Conservation (phyloP, 768 basidiomycete genomes). For the Termitomyces sp. region DNA sequence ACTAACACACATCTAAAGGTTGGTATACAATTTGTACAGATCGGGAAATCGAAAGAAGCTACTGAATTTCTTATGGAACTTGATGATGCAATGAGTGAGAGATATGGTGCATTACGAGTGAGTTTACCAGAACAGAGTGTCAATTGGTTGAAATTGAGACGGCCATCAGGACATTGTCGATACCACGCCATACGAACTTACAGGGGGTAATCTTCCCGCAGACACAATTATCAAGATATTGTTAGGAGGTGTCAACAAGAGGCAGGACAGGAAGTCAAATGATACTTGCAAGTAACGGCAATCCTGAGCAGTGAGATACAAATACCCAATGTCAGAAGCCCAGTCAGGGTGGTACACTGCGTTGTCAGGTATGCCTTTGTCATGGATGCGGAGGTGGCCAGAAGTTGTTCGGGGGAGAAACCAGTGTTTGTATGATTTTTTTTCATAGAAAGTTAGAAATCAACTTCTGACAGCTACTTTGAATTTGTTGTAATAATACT, state of each 20-base stretch:
- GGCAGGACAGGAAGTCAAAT: slow-evolving; percentile 16
- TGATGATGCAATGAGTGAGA: slow-evolving; percentile 50
- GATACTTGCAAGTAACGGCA: neutral
- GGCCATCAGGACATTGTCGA: slow-evolving; percentile 62
- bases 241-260: slow-evolving; percentile 62
- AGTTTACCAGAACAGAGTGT: slow-evolving; percentile 8
- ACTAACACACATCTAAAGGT: slow-evolving; percentile 32
- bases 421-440: too few species aligned
- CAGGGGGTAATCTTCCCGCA: slow-evolving; percentile 32
- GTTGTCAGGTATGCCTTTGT: too few species aligned
- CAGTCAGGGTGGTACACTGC: too few species aligned
- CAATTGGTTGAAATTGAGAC: neutral
- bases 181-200: slow-evolving; percentile 48
- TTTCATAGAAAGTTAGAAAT: too few species aligned
- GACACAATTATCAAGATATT: slow-evolving; percentile 58
- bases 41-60: slow-evolving; percentile 42
- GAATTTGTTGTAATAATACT: too few species aligned
- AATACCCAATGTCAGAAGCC: too few species aligned
- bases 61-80: slow-evolving; percentile 47
- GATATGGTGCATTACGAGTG: slow-evolving; percentile 40
- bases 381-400: too few species aligned
- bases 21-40: slow-evolving; percentile 72
- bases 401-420: too few species aligned
- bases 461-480: too few species aligned
- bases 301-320: neutral